phyloP scores from a whole-genome alignment of 2,329 filamentous ascomycete genomes.

The Alternaria novae-zelandiae region DNA sequence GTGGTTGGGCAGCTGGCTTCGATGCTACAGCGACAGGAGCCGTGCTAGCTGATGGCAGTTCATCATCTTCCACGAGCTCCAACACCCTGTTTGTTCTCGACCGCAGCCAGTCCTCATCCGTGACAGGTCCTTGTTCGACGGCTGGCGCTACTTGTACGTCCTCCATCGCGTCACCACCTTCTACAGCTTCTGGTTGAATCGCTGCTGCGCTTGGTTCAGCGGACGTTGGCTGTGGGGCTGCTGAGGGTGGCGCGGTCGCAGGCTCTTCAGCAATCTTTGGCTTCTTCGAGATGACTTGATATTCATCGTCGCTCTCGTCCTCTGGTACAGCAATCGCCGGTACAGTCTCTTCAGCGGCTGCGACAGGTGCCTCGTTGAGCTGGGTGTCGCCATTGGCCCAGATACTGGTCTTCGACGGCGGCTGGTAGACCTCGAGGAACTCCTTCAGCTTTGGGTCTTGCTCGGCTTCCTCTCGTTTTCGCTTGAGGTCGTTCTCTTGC shows the following conservation, averaged over 20 bases:
- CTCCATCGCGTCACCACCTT: conserved; percentile 28
- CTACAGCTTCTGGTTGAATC: not conserved
- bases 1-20: conserved; percentile 3
- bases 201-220: not conserved
- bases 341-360: conserved; percentile 23
- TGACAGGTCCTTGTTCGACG: conserved; percentile 56
- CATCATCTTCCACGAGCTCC: conserved; percentile 80
- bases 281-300: conserved; percentile 66
- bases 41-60: conserved; percentile 45
- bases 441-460: conserved; percentile 83
- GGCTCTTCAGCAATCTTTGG: conserved; percentile 38
- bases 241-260: not conserved
- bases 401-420: conserved; percentile 67
- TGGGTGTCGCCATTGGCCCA: conserved; percentile 63
- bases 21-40: not conserved
- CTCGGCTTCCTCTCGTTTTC: conserved; percentile 65
- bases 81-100: conserved; percentile 86
- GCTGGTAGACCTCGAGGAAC: conserved; percentile 82
- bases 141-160: conserved; percentile 18
- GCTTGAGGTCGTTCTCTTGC: conserved; percentile 62
- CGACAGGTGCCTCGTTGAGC: conserved; percentile 13
- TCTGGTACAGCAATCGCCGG: conserved; percentile 38
- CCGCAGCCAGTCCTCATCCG: conserved; percentile 90
- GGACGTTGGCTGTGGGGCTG: conserved; percentile 8
- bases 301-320: conserved; percentile 75